These are phyloP conservation scores for Heliamphora exappendiculata DNA, from an alignment of 148 eudicot species.

Conservation along the genomic window DNA sequence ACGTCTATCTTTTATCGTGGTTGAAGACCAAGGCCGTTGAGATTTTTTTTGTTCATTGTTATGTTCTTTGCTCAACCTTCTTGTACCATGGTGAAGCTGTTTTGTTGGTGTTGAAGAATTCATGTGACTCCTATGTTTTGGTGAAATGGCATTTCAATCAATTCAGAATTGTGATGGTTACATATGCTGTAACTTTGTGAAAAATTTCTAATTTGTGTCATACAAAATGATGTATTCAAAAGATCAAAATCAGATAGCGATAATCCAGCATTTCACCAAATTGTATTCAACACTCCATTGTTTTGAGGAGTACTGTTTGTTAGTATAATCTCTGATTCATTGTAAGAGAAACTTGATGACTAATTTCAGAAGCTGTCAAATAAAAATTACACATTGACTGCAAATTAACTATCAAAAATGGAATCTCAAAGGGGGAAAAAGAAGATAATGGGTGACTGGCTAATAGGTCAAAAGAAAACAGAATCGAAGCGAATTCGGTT, in stretches of 20 bases:
- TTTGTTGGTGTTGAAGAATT: neutral
- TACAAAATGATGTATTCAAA: neutral
- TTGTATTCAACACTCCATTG: neutral
- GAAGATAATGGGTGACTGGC: no score
- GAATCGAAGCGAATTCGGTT: no score
- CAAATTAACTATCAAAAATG: no score
- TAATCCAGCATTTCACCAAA: neutral
- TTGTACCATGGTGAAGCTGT: neutral
- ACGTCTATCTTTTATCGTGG: neutral
- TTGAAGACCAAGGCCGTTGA: neutral
- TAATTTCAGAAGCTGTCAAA: no score
- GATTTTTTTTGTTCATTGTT: no score
- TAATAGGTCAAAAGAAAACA: no score
- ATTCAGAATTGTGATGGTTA: neutral
- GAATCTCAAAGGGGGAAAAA: no score
- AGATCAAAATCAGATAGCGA: neutral
- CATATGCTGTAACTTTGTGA: neutral
- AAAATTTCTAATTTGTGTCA: neutral
- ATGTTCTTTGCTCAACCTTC: neutral
- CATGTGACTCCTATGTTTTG: neutral
- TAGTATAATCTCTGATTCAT: neutral
- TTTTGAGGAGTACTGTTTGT: neutral
- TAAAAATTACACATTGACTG: no score
- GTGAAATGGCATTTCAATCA: neutral
- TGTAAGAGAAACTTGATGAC: no score